Evolutionary conservation across 2,329 filamentous ascomycete genomes (phyloP).

Genomic region (Paraconiothyrium sp.): DNA sequence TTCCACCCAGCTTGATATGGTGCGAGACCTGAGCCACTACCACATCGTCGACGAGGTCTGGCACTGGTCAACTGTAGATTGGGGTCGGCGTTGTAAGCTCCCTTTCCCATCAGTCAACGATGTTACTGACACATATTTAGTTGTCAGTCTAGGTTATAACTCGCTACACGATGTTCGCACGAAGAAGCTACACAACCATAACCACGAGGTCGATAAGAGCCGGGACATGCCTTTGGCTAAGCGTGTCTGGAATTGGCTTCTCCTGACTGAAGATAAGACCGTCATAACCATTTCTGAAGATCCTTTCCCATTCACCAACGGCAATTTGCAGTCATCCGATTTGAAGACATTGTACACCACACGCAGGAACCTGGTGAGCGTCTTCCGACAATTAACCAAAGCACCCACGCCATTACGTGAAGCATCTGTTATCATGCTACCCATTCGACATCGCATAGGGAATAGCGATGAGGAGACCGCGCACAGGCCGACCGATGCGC

Average conservation of each 20-base stretch:
- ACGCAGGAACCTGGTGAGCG: conserved; percentile 67
- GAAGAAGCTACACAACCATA: conserved; percentile 31
- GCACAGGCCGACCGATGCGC: conserved; percentile 61
- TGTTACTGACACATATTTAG: conserved; percentile 49
- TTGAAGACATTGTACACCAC: conserved; percentile 60
- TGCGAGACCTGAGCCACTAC: conserved; percentile 60
- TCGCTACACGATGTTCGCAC: conserved; percentile 61
- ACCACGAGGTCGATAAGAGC: conserved; percentile 43
- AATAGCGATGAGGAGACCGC: conserved; percentile 57
- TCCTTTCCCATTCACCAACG: conserved; percentile 53
- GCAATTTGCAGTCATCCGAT: conserved; percentile 52
- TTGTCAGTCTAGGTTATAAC: conserved; percentile 77
- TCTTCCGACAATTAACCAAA: conserved; percentile 69
- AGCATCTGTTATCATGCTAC: conserved; percentile 54
- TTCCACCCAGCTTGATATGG: conserved; percentile 47
- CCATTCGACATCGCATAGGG: conserved; percentile 57
- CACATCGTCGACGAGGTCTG: conserved; percentile 75
- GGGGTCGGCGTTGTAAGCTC: conserved; percentile 68
- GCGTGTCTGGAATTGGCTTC: conserved; percentile 75
- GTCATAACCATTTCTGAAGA: conserved; percentile 76
- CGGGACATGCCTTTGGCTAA: conserved; percentile 59
- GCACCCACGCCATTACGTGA: conserved; percentile 55
- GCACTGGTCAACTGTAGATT: conserved; percentile 78
- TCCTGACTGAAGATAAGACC: conserved; percentile 75
- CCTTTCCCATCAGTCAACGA: background rate